A percentile compares a stretch with the other conserved stretches of the same genome.
Conservation (phyloP, 805 yeast species). For the Teunomyces gatunensis region DNA sequence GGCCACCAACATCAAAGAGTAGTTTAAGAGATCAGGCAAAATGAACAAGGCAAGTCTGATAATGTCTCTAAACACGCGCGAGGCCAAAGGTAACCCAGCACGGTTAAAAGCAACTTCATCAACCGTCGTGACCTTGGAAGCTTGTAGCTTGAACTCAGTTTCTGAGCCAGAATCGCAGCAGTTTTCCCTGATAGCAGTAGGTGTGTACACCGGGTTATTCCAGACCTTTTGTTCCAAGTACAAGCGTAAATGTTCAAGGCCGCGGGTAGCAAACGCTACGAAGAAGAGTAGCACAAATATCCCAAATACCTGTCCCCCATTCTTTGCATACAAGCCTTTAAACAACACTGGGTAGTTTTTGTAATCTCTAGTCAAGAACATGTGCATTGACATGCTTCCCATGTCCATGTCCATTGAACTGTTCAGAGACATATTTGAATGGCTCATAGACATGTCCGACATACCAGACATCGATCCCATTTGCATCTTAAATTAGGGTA, state of each 20-base stretch:
- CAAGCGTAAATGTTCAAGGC: conserved; percentile 55
- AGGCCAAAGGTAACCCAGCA: conserved; percentile 13
- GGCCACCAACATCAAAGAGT: conserved; percentile 74
- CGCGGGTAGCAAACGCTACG: conserved; percentile 57
- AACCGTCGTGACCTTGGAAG: background rate
- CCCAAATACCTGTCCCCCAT: conserved; percentile 67
- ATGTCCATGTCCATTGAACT: conserved; percentile 17
- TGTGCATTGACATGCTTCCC: conserved; percentile 47
- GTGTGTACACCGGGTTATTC: conserved; percentile 38
- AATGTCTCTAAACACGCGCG: conserved; percentile 45
- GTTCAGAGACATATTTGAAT: conserved; percentile 8
- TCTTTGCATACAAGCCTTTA: conserved; percentile 48
- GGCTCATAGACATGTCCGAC: conserved; percentile 4
- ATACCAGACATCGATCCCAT: conserved; percentile 4
- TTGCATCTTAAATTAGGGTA: background rate
- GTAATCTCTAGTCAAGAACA: conserved; percentile 52
- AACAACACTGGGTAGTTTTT: conserved; percentile 62
- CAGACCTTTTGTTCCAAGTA: conserved; percentile 69
- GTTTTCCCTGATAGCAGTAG: background rate
- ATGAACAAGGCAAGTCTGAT: conserved; percentile 57
- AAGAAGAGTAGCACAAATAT: conserved; percentile 62
- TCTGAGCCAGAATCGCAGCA: conserved; percentile 6
- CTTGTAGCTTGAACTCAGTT: conserved; percentile 2
- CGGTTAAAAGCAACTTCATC: conserved; percentile 12
- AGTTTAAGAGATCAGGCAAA: conserved; percentile 63